Percentiles rank a stretch among this genome's conserved stretches.
Evolutionary conservation across 2,329 filamentous ascomycete species (phyloP).

Genomic region (Basipetospora chlamydospora): DNA sequence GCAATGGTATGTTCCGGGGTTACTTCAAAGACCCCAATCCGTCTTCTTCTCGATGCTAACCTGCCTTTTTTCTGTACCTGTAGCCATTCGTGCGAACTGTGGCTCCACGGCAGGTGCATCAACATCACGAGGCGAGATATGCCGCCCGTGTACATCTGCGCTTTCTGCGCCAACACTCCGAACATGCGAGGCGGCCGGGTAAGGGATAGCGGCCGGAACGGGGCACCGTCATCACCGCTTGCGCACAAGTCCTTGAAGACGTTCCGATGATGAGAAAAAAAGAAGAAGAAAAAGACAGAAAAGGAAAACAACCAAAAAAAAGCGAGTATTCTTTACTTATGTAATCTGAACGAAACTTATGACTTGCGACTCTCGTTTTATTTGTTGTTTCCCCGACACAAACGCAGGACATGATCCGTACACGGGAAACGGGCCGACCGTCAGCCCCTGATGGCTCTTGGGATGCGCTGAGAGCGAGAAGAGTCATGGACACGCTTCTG

Average conservation of each 20-base stretch:
- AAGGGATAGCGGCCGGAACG: conserved; percentile 16
- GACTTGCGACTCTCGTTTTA: too few relatives aligned
- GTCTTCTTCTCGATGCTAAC: background rate
- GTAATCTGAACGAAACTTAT: too few relatives aligned
- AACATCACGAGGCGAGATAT: conserved; percentile 42
- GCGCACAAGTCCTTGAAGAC: conserved; percentile 27
- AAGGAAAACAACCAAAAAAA: too few relatives aligned
- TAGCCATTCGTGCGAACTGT: conserved; percentile 51
- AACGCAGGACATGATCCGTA: too few relatives aligned
- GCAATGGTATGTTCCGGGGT: conserved; percentile 48
- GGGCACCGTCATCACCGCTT: conserved; percentile 19
- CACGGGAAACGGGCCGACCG: too few relatives aligned
- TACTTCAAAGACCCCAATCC: too few relatives aligned
- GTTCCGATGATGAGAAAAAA: conserved; percentile 23
- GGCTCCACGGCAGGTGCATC: conserved; percentile 49
- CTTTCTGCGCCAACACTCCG: conserved; percentile 46
- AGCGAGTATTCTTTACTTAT: too few relatives aligned
- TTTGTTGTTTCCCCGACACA: too few relatives aligned
- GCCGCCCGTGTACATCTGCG: conserved; percentile 48
- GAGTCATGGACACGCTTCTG: too few relatives aligned
- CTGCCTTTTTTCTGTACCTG: background rate
- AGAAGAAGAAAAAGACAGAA: too few relatives aligned
- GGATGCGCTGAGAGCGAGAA: too few relatives aligned
- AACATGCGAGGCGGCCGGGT: conserved; percentile 34
- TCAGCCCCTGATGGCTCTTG: too few relatives aligned